Base-by-base conservation (phyloP, 2,329 filamentous ascomycete genomes). In the Cercospora beticola region DNA sequence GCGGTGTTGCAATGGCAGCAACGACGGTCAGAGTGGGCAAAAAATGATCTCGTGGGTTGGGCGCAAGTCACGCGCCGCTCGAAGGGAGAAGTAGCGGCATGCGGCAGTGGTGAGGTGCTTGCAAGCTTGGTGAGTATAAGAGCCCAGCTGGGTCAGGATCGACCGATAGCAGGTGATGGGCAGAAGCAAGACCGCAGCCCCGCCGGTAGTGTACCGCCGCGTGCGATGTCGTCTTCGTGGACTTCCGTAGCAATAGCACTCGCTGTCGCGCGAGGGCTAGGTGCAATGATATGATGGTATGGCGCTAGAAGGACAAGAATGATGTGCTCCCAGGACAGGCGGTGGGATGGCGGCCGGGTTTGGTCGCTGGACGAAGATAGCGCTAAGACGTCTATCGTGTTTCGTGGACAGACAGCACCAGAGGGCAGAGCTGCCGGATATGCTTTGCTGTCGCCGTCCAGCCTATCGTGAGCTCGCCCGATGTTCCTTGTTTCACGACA, bases 1-100 rank as follows among this genome's bases (percentile, higher is more conserved):
- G 62, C 36, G 49, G 54, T 57, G 40, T 33, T 54, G 18, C 43
- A 60, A 58, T 46, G n/a, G 46, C 23, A 30, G 16, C 1, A 16
- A n/a, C n/a, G 40, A 9, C 7, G 36, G 40, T n/a, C 21, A 8
- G n/a, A 26, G 43, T 30, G 28, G 40, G 21, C 16, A 23, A 26
- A 63, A 36, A 40, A 40, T 56, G 56, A 62, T 54, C 43, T 64
- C 57, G 61, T 64, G 66, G 31, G 28, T 30, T 30, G 54, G 43
- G 21, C 12, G 33, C 33, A 57, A 59, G 63, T 65, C 66, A 68
- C 66, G 62, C 66, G 66, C 62, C 62, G 66, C 66, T 62, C 66
- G 64, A 54, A 60, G 56, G 66, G 62, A 65, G 58, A 28, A 65
- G 62, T 49, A 64, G 61, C 54, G 23, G 66, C 60, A 67, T 49